Evolutionary conservation across 352 stramenopile species (phyloP).

Genomic region (Globisporangium radiosum): DNA sequence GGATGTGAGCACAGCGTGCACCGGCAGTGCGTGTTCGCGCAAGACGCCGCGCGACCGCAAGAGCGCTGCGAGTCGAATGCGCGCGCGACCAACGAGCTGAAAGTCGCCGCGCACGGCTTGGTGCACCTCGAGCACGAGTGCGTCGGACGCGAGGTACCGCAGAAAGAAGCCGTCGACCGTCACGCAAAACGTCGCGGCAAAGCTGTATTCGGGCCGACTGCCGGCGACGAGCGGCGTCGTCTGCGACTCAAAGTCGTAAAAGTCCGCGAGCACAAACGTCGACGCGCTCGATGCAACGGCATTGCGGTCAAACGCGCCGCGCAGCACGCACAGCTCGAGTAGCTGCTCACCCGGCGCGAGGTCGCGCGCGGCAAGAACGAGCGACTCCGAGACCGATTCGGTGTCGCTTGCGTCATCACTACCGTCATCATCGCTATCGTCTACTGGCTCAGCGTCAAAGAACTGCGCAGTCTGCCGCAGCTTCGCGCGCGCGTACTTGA

Average conservation of each 20-base stretch:
- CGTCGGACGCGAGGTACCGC: constrained; percentile 85
- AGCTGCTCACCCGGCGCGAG: constrained; percentile 84
- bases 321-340: constrained; percentile 86
- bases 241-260: constrained; percentile 94
- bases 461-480: constrained; percentile 24
- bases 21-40: constrained; percentile 40
- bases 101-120: constrained; percentile 85
- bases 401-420: constrained; percentile 21
- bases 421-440: constrained; percentile 29
- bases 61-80: constrained; percentile 62
- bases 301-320: constrained; percentile 59
- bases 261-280: constrained; percentile 91
- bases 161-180: constrained; percentile 92
- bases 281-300: constrained; percentile 65
- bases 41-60: constrained; percentile 73
- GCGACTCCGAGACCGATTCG: constrained; percentile 59
- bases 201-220: constrained; percentile 83
- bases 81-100: constrained; percentile 66
- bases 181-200: constrained; percentile 89
- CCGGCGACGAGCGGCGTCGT: constrained; percentile 84
- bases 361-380: constrained; percentile 54
- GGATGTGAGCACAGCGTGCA: constrained; percentile 29
- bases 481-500: constrained; percentile 74
- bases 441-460: constrained; percentile 15
- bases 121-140: constrained; percentile 85